These are phyloP conservation scores for Aureobasidium sp. DNA, from an alignment of 2,329 filamentous ascomycete species.

Conservation along the genomic window DNA sequence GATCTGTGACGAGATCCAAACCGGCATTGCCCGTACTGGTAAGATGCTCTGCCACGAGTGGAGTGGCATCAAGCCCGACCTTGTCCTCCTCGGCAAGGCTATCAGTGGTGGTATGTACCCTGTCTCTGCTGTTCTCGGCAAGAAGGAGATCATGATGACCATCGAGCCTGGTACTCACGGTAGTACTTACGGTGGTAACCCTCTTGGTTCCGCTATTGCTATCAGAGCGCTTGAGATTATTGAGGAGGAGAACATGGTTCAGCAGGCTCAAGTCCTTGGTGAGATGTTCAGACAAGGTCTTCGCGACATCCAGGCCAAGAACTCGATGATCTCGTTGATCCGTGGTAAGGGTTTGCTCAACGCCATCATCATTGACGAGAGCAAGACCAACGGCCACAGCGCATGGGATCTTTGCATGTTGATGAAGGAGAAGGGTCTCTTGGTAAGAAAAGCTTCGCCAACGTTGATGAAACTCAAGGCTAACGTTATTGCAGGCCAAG, in stretches of 20 bases:
- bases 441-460: slow-evolving; percentile 51
- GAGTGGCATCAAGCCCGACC: slow-evolving; percentile 89
- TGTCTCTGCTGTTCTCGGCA: slow-evolving; percentile 84
- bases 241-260: slow-evolving; percentile 80
- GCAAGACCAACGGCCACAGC: slow-evolving; percentile 70
- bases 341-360: slow-evolving; percentile 92
- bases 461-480: slow-evolving; percentile 52
- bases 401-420: slow-evolving; percentile 97
- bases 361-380: slow-evolving; percentile 91
- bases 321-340: slow-evolving; percentile 70
- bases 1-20: slow-evolving; percentile 98
- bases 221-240: slow-evolving; percentile 92
- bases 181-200: slow-evolving; percentile 97
- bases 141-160: slow-evolving; percentile 88
- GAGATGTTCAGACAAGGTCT: slow-evolving; percentile 76
- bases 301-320: slow-evolving; percentile 54
- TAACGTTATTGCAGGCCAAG: slow-evolving; percentile 61
- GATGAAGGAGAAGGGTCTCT: slow-evolving; percentile 86
- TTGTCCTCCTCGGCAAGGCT: slow-evolving; percentile 92
- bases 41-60: slow-evolving; percentile 91
- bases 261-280: slow-evolving; percentile 72
- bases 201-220: slow-evolving; percentile 87
- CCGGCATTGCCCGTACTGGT: slow-evolving; percentile 89
- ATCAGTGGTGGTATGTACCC: slow-evolving; percentile 99
- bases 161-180: slow-evolving; percentile 95